These are phyloP conservation scores for Mycosphaerella sp. DNA, from an alignment of 2,329 filamentous ascomycete genomes.

Conservation along the genomic window DNA sequence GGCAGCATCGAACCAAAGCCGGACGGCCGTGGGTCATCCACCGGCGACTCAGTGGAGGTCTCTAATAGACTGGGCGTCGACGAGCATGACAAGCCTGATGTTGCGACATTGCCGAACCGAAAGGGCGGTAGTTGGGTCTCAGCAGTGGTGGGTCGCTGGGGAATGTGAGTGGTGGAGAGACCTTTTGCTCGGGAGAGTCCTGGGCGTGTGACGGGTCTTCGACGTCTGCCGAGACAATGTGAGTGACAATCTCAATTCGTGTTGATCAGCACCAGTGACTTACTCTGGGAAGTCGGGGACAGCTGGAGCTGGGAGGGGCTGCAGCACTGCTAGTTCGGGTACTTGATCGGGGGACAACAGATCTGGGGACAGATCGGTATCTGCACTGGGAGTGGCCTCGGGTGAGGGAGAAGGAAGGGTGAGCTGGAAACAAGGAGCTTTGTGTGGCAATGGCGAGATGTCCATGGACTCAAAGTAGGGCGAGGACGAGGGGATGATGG, in stretches of 20 bases:
- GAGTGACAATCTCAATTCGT: constrained; percentile 12
- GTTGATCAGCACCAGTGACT: constrained; percentile 10
- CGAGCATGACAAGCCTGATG: constrained; percentile 35
- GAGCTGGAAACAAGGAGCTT: constrained; percentile 59
- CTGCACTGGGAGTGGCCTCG: constrained; percentile 41
- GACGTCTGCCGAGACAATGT: constrained; percentile 26
- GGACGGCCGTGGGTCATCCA: constrained; percentile 60
- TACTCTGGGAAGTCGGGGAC: constrained; percentile 30
- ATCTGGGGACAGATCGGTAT: constrained; percentile 34
- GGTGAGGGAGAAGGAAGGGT: constrained; percentile 69
- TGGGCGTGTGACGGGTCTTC: constrained; percentile 54
- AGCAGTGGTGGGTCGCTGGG: constrained; percentile 50
- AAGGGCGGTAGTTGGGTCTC: constrained; percentile 67
- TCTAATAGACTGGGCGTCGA: constrained; percentile 66
- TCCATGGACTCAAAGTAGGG: constrained; percentile 82
- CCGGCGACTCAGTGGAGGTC: constrained; percentile 74
- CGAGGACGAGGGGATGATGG: constrained; percentile 69
- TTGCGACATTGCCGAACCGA: constrained; percentile 57
- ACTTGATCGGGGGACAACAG: constrained; percentile 30
- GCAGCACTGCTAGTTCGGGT: constrained; percentile 15
- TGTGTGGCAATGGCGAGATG: constrained; percentile 87
- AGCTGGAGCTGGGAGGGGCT: constrained; percentile 17
- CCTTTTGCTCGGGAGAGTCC: constrained; percentile 69
- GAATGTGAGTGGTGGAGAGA: constrained; percentile 60
- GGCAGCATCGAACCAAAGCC: constrained; percentile 48